phyloP scores from a whole-genome alignment of 1,139 yeast species.

The Hansenula sp. region DNA sequence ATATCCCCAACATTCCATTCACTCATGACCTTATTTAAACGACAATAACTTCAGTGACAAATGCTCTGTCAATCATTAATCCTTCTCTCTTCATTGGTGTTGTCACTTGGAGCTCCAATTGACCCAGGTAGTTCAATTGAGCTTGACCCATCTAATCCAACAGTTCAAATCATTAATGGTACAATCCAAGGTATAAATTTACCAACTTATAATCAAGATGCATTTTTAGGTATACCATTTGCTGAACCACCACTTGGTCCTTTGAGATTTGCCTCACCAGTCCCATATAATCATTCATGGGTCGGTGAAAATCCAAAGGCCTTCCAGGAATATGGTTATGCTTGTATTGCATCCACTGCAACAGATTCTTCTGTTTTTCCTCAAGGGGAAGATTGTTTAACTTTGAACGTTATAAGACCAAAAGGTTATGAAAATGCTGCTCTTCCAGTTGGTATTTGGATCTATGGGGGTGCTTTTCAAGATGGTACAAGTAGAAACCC shows the following conservation, averaged over 20 bases:
- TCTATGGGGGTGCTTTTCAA: conserved; percentile 32
- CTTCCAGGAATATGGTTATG: conserved; percentile 2
- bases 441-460: conserved; percentile 30
- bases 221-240: conserved; percentile 17
- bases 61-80: too few species aligned
- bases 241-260: conserved; percentile 17
- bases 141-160: too few species aligned
- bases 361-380: background rate
- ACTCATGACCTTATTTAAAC: too few species aligned
- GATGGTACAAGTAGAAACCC: conserved; percentile 28
- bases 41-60: too few species aligned
- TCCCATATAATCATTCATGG: conserved; percentile 3
- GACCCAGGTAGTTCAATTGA: too few species aligned
- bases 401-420: conserved; percentile 66
- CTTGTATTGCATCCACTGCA: conserved; percentile 4
- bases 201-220: conserved; percentile 4
- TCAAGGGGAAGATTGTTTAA: conserved; percentile 16
- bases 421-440: conserved; percentile 47
- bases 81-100: too few species aligned
- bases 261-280: conserved; percentile 14
- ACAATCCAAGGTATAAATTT: background rate
- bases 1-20: too few species aligned
- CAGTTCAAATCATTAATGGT: background rate
- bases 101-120: too few species aligned
- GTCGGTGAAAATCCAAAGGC: conserved; percentile 2